Base-by-base conservation (phyloP, 2,329 filamentous ascomycete genomes). In the Colletotrichum lentis region DNA sequence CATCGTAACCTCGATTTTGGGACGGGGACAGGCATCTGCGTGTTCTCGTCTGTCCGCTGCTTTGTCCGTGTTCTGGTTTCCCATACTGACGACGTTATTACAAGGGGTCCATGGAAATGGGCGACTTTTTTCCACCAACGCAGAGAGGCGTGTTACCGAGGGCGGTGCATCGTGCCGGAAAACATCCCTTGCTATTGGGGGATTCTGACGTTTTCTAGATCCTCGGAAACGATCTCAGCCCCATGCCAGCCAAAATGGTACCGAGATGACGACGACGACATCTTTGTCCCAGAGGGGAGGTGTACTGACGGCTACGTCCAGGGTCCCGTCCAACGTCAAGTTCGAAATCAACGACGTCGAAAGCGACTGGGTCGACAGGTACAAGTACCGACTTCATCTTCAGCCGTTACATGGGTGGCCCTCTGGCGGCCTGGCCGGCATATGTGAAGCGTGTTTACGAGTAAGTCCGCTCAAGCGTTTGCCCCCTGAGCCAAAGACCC, bases 291-390 rank as follows among this genome's bases (percentile, higher is more conserved):
- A 24, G 20, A 24, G 20, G 8, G 5, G 16, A 35, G 24, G 24
- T 54, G 1, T 54, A 52, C 44, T 62, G 12, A 37, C 18, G 5
- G n/a, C n/a, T 12, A 14, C n/a, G 55, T n/a, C 4, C 1, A 54
- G 76, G 73, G 70, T 92, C 0, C 91, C 91, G 0, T 85, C 82
- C 35, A 91, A 91, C 71, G 85, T 89, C 67, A 82, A 84, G 64
- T 91, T 91, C 71, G 82, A 89, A 64, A 84, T 91, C 39, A 88
- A 91, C 74, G 88, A 91, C 73, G 85, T 86, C 27, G 86, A 88
- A 73, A 81, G 84, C 27, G 70, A 74, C 14, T 82, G 80, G 80
- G 76, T 80, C 70, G 77, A 77, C 73, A 72, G 76, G 2, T 11
- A 43, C 27, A 72, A 73, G 59, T 78, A 76, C 57, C 57, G 75